Base-by-base conservation (phyloP, 345 rosid genomes). In the Cardiospermum halicacabum region DNA sequence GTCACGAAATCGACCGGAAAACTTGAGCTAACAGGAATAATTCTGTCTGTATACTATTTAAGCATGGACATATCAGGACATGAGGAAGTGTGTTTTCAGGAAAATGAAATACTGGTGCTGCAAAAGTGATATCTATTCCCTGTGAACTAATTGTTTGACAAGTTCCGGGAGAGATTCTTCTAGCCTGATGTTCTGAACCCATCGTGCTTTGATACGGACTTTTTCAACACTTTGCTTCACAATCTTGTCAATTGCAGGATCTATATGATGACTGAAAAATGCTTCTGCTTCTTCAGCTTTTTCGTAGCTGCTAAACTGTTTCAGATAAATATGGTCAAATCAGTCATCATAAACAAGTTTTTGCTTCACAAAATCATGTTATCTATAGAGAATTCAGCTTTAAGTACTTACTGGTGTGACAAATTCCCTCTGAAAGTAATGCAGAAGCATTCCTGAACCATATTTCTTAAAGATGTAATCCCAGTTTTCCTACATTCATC, bases 151-250 rank as follows among this genome's bases (percentile, higher is more conserved):
- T 64, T 85, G 81, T 65, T 70, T 62, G 48, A 80, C 85, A 0
- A 80, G 84, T 24, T 80, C 81, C 0, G 69, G 65, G 21, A 94
- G 83, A 26, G 74, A 18, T 10, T 67, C 60, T 71, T 94, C 99
- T 10, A 75, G 74, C 74, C 60, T 78, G 63, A 94, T 53, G 80
- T 84, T 84, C 71, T 84, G 77, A 32, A 80, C 96, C 99, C 99
- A 89, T 25, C 72, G 81, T 7, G 97, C 89, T 21, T 87, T 94
- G 36, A 91, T 87, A 71, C 67, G 67, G 19, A 87, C 93, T 54
- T 78, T 69, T 58, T 94, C 97, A 19, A 89, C 63, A 84, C 97
- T 87, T 83, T 94, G 99, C 87, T 84, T 94, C 89, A 91, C 75
- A 36, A 96, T 94, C 74, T 97, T 85, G 2, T 84, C 80, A 49